Base-by-base conservation (phyloP, 441 rosid species). In the Isatis lusitanica region DNA sequence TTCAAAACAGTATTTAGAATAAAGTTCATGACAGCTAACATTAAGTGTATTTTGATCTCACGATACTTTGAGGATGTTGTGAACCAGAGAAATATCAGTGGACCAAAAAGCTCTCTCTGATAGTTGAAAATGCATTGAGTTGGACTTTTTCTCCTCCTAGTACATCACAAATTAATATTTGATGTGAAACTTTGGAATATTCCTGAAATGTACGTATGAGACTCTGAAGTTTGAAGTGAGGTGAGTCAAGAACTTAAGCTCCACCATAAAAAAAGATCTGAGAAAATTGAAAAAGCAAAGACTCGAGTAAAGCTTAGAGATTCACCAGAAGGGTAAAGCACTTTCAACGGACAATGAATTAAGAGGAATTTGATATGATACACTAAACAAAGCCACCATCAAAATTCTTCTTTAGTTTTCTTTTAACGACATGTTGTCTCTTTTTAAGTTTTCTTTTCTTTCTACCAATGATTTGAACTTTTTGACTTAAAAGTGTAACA, bases 341-440 rank as follows among this genome's bases (percentile, higher is more conserved):
- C 63, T 74, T 60, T 74, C 78, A 50, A 74, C 18, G 73, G 73
- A 74, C 78, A 40, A 67, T 30, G 78, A 31, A 59, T 60, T 51
- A 50, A 74, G 7, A n/a, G 16, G 48, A 40, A 31, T 67, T 67
- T 74, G 63, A 28, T 66, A 58, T 51, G 56, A 59, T 40, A 59
- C 78, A 59, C 47, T 39, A 15, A 39, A 58, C 59, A 66, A 66
- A 50, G 38, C 40, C 51, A 42, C 18, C 30, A 66, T 36, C 35
- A 44, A 7, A 13, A n/a, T 24, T 30, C 40, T 56, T 46, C 24
- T 58, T 65, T 56, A 46, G 42, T 55, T 62, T 47, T 44, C 44
- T 30, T 74, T 73, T 8, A 6, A 11, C 50, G 6, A 63, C 48
- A 63, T 63, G 2, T 5, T 64, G 15, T 21, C 12, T 53, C 28